Evolutionary conservation across 768 basidiomycete genomes (phyloP).

Genomic region (Tephrocybe sp.): DNA sequence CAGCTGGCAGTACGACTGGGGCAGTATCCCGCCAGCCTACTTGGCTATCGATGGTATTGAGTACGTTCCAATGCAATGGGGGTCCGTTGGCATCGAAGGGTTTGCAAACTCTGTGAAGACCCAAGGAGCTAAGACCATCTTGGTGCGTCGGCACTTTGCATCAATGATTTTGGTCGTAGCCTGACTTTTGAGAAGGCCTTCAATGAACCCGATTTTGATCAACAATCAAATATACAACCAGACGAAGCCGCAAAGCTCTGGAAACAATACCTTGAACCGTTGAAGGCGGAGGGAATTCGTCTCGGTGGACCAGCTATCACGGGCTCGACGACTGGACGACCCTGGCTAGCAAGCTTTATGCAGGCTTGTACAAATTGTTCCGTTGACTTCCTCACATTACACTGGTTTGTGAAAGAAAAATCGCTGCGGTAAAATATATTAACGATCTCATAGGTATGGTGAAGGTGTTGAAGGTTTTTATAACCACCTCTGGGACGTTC

Average conservation of each 20-base stretch:
- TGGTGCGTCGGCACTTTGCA: conserved; percentile 34
- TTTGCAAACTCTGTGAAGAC: conserved; percentile 37
- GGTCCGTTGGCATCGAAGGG: conserved; percentile 35
- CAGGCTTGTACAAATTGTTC: conserved; percentile 47
- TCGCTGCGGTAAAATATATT: conserved; percentile 27
- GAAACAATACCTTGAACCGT: conserved; percentile 55
- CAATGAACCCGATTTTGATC: conserved; percentile 53
- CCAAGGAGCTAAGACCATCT: conserved; percentile 46
- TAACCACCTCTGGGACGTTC: conserved; percentile 52
- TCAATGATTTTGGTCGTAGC: conserved; percentile 28
- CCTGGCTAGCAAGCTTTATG: conserved; percentile 56
- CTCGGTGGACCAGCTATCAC: conserved; percentile 61
- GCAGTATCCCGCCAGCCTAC: conserved; percentile 39
- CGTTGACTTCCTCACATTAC: conserved; percentile 48
- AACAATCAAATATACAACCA: conserved; percentile 45
- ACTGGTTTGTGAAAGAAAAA: conserved; percentile 32
- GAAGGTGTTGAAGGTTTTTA: conserved; percentile 52
- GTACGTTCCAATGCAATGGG: conserved; percentile 57
- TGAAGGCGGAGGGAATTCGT: conserved; percentile 45
- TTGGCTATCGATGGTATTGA: conserved; percentile 41
- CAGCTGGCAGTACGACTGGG: conserved; percentile 58
- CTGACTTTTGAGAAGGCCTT: conserved; percentile 38
- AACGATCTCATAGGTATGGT: conserved; percentile 50
- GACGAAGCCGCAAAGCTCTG: conserved; percentile 50
- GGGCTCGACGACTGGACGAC: conserved; percentile 45